phyloP scores from a whole-genome alignment of 2,329 filamentous ascomycete genomes.

The Fusarium piperis region DNA sequence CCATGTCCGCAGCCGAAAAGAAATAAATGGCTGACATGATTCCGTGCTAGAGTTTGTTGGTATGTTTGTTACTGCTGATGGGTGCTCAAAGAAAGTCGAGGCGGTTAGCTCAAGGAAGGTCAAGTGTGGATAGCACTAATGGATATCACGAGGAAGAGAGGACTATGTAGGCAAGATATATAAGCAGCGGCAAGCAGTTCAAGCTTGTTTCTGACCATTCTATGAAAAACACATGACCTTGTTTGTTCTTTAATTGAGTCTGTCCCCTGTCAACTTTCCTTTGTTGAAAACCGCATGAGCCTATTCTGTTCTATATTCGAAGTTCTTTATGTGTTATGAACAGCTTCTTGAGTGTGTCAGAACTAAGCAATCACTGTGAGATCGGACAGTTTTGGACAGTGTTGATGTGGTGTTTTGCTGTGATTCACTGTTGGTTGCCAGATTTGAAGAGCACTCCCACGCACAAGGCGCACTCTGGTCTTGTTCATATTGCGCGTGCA shows the following conservation, averaged over 20 bases:
- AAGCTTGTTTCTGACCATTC: background rate
- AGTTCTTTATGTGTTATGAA: background rate
- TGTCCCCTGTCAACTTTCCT: background rate
- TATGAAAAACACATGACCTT: background rate
- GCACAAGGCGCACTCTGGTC: background rate
- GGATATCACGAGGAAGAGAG: background rate
- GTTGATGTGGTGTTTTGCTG: background rate
- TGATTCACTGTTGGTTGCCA: background rate
- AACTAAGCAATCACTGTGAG: background rate
- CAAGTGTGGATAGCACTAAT: background rate
- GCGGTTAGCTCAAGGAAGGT: background rate
- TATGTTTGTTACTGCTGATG: background rate
- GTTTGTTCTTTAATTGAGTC: background rate
- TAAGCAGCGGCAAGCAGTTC: background rate
- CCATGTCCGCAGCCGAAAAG: background rate
- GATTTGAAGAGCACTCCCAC: background rate
- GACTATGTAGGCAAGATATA: background rate
- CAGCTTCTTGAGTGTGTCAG: background rate
- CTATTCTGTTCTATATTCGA: background rate
- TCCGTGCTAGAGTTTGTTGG: background rate
- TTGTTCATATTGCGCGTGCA: background rate
- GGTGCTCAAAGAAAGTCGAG: background rate
- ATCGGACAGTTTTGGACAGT: background rate
- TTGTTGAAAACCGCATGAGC: background rate
- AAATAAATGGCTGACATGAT: background rate